phyloP scores from a whole-genome alignment of 345 rosid genomes.

The Citrus sp. region DNA sequence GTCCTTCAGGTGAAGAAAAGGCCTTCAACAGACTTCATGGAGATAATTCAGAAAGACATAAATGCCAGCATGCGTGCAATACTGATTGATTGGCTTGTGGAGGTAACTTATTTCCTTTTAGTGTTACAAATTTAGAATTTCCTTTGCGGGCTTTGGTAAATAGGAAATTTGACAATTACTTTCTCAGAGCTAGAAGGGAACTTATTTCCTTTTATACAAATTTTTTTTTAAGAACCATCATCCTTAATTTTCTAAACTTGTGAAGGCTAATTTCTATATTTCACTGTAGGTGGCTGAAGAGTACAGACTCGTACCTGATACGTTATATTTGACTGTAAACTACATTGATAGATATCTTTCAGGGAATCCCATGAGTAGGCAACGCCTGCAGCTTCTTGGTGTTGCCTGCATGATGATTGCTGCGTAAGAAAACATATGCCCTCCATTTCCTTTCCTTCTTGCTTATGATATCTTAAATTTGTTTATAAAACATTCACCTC shows the following conservation, averaged over 20 bases:
- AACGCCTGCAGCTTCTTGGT: slow-evolving; percentile 84
- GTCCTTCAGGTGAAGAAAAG: slow-evolving; percentile 62
- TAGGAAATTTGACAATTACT: not conserved
- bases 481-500: not conserved
- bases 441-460: not conserved
- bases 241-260: not conserved
- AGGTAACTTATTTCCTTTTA: slow-evolving; percentile 41
- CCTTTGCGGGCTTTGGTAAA: not conserved
- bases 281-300: slow-evolving; percentile 87
- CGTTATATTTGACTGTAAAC: slow-evolving; percentile 76
- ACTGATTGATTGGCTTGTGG: slow-evolving; percentile 93
- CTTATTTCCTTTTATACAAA: too few species aligned
- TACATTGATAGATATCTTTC: slow-evolving; percentile 93
- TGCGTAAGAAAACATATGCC: slow-evolving; percentile 47
- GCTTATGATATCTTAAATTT: not conserved
- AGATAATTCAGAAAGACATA: slow-evolving; percentile 74
- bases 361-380: slow-evolving; percentile 73
- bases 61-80: slow-evolving; percentile 83
- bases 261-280: slow-evolving; percentile 11
- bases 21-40: slow-evolving; percentile 78
- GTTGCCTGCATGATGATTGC: slow-evolving; percentile 96
- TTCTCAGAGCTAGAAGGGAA: not conserved
- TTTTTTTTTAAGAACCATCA: not conserved
- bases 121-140: not conserved
- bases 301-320: slow-evolving; percentile 89